These are phyloP conservation scores for Linnemannia elongata DNA, from an alignment of 192 early-diverging fungal species.

Conservation along the genomic window DNA sequence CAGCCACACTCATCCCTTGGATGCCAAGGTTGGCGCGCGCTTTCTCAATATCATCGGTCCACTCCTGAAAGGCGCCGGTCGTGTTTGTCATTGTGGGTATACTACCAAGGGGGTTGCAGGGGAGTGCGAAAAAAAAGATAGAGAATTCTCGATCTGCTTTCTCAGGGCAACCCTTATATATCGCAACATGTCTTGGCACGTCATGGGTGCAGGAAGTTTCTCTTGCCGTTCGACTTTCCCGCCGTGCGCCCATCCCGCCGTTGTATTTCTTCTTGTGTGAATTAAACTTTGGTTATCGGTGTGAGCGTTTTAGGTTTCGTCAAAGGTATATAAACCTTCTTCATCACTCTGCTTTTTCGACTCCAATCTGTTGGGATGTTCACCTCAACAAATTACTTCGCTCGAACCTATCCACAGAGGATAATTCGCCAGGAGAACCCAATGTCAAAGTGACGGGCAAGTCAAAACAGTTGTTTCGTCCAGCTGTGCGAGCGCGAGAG, in stretches of 20 bases:
- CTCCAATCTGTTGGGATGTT: too few relatives aligned
- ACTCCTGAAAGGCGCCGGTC: slow-evolving; percentile 21
- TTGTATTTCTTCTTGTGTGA: slow-evolving; percentile 7
- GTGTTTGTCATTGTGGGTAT: slow-evolving; percentile 20
- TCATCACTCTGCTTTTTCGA: too few relatives aligned
- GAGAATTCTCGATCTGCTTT: slow-evolving; percentile 12
- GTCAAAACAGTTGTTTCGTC: too few relatives aligned
- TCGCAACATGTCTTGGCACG: slow-evolving; percentile 19
- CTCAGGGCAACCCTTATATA: slow-evolving; percentile 12
- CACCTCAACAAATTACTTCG: too few relatives aligned
- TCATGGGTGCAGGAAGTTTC: slow-evolving; percentile 13
- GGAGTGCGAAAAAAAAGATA: slow-evolving; percentile 16
- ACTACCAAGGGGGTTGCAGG: slow-evolving; percentile 10
- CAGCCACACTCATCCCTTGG: slow-evolving; percentile 27
- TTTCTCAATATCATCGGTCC: slow-evolving; percentile 26
- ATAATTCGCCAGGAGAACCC: too few relatives aligned
- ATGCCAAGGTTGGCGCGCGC: slow-evolving; percentile 26
- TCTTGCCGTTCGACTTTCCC: slow-evolving; percentile 11
- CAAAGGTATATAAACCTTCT: too few relatives aligned
- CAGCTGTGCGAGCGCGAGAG: too few relatives aligned
- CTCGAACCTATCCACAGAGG: too few relatives aligned
- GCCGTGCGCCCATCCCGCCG: slow-evolving; percentile 11
- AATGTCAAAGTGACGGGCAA: too few relatives aligned
- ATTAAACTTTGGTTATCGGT: slow-evolving; percentile 23
- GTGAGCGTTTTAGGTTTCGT: not conserved